Percentiles rank a stretch among this genome's conserved stretches.
phyloP scores from a whole-genome alignment of 768 basidiomycete genomes.

The Kockovaella imperatae region DNA sequence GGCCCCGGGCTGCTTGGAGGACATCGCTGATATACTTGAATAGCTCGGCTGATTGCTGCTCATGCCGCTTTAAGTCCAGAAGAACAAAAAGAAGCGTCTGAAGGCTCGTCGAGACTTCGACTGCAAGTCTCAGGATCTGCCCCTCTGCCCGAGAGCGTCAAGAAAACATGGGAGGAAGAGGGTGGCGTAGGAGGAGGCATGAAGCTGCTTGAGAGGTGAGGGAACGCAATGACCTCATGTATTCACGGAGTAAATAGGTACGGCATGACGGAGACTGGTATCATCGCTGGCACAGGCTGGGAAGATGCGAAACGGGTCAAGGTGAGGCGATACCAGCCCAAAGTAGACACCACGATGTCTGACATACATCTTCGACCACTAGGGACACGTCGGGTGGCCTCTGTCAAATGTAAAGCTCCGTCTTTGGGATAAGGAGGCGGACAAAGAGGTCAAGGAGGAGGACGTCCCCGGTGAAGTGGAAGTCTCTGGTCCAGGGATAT shows the following conservation, averaged over 20 bases:
- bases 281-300: constrained; percentile 24
- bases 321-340: constrained; percentile 9
- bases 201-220: constrained; percentile 21
- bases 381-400: constrained; percentile 39
- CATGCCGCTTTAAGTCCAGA: constrained; percentile 12
- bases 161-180: constrained; percentile 26
- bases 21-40: neutral
- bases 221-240: neutral
- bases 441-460: constrained; percentile 17
- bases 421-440: constrained; percentile 21
- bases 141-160: constrained; percentile 34
- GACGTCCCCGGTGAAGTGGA: constrained; percentile 33
- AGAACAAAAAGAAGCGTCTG: constrained; percentile 18
- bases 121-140: constrained; percentile 38
- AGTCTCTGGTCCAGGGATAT: constrained; percentile 30
- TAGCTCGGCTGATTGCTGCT: constrained; percentile 23
- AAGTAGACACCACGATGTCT: neutral
- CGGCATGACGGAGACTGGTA: constrained; percentile 41
- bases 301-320: constrained; percentile 18
- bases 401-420: constrained; percentile 28
- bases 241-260: constrained; percentile 8
- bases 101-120: constrained; percentile 23
- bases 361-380: neutral
- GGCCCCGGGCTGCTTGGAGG: neutral
- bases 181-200: constrained; percentile 31